Percentiles rank a stretch among this genome's conserved stretches.
phyloP scores from a whole-genome alignment of 1,284 basidiomycete genomes.

The Pseudozyma hubeiensis region DNA sequence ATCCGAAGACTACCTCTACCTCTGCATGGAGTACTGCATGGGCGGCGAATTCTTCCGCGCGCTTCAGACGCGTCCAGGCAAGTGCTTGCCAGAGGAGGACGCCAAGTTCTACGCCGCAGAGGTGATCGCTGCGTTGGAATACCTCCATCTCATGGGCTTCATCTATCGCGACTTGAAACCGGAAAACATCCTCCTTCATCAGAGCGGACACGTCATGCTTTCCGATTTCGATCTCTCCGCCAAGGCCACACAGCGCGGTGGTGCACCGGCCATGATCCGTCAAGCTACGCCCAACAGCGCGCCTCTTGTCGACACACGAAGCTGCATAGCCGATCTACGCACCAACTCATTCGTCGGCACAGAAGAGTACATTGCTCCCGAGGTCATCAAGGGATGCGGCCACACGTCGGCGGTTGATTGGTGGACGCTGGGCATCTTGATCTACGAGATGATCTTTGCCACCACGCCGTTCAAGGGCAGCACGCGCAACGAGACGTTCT shows the following conservation, averaged over 20 bases:
- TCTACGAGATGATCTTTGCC: slow-evolving; percentile 99
- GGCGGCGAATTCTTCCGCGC: slow-evolving; percentile 99
- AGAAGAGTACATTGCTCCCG: slow-evolving; percentile 98
- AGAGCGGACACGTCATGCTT: slow-evolving; percentile 99
- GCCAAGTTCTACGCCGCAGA: slow-evolving; percentile 98
- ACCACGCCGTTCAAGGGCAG: slow-evolving; percentile 98
- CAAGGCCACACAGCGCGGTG: slow-evolving; percentile 80
- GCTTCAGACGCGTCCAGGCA: slow-evolving; percentile 82
- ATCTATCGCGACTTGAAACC: slow-evolving; percentile 99
- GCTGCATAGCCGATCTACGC: slow-evolving; percentile 95
- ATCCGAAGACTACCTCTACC: slow-evolving; percentile 66
- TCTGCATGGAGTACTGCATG: slow-evolving; percentile 83
- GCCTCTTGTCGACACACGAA: slow-evolving; percentile 93
- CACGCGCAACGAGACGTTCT: slow-evolving; percentile 93
- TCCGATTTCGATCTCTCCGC: slow-evolving; percentile 99
- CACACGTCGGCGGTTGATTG: slow-evolving; percentile 99
- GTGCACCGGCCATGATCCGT: slow-evolving; percentile 88
- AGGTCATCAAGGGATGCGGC: slow-evolving; percentile 96
- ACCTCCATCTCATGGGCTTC: slow-evolving; percentile 97
- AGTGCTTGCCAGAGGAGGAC: slow-evolving; percentile 93
- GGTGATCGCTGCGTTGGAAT: slow-evolving; percentile 95
- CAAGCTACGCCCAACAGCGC: slow-evolving; percentile 89
- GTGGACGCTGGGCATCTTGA: slow-evolving; percentile 98
- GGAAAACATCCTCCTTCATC: slow-evolving; percentile 96
- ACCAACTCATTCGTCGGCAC: slow-evolving; percentile 99